Evolutionary conservation across 2,329 filamentous ascomycete genomes (phyloP).

Genomic region (Elsinoe ampelina): DNA sequence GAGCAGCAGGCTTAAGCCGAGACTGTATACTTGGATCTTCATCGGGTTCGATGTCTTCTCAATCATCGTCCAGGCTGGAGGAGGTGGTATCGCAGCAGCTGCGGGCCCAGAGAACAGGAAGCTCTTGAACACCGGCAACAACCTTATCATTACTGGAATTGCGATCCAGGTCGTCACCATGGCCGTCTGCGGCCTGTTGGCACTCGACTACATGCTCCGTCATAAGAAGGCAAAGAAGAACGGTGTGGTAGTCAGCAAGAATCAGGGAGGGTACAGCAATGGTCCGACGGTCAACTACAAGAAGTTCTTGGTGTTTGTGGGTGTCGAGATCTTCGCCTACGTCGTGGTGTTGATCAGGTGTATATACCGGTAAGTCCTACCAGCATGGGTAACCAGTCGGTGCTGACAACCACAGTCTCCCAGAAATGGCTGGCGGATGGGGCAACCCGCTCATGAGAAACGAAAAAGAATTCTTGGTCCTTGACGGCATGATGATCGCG

Average conservation of each 20-base stretch:
- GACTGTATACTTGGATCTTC: slow-evolving; percentile 42
- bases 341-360: slow-evolving; percentile 56
- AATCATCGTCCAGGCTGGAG: slow-evolving; percentile 36
- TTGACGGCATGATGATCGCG: slow-evolving; percentile 30
- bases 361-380: slow-evolving; percentile 43
- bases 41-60: slow-evolving; percentile 41
- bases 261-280: slow-evolving; percentile 31
- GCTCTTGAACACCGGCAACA: slow-evolving; percentile 31
- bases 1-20: slow-evolving; percentile 33
- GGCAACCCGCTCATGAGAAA: slow-evolving; percentile 38
- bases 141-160: slow-evolving; percentile 39
- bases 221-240: slow-evolving; percentile 12
- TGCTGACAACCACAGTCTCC: slow-evolving; percentile 29
- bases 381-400: neutral
- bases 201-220: slow-evolving; percentile 31
- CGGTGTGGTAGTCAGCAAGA: slow-evolving; percentile 11
- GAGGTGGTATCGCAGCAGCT: slow-evolving; percentile 34
- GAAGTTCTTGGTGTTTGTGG: slow-evolving; percentile 46
- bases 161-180: slow-evolving; percentile 37
- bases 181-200: slow-evolving; percentile 33
- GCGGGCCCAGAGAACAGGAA: slow-evolving; percentile 21
- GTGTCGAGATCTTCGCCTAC: slow-evolving; percentile 49
- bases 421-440: slow-evolving; percentile 44
- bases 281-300: slow-evolving; percentile 12
- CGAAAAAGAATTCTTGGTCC: slow-evolving; percentile 38